Base-by-base conservation (phyloP, 768 basidiomycete genomes). In the Megacollybia marginata region DNA sequence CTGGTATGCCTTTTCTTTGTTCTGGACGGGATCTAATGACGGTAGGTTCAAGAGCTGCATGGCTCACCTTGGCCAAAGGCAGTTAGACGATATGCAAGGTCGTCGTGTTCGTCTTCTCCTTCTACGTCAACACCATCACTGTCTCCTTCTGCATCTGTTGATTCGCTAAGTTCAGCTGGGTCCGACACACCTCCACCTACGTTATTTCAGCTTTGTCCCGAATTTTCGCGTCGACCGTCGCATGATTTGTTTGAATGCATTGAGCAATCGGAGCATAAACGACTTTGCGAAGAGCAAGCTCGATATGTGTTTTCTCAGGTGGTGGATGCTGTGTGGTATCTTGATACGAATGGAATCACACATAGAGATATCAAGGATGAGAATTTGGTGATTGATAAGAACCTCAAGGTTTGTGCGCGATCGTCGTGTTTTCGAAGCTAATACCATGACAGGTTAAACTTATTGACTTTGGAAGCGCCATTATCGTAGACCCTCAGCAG, bases 351-450 rank as follows among this genome's bases (percentile, higher is more conserved):
- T 52, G 91, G 93, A 23, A 88, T 98, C 56, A 83, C 87, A 0
- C 95, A 99, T 64, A 85, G 95, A 36, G 95, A 99, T 63, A 83
- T 99, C 59, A 99, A 99, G 63, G 95, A 97, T 49, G 95, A 99
- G 65, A 99, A 99, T 60, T 65, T 93, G 44, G 80, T 92, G 47
- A 81, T 92, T 33, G 88, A 88, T 66, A 71, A 68, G 63, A 69
- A 86, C 54, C 73, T 89, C 54, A 85, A 79, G 69, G 87, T 85
- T 59, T 52, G 69, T 51, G 32, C 11, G 40, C n/a, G n/a, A 35
- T 34, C 9, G 12, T 48, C 8, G 28, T 44, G 18, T 32, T 43
- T 13, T 9, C 36, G 35, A 33, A 32, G 16, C 33, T 16, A 33
- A 20, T 33, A 16, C 1, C 19, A 32, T 50, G 53, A 35, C 62